A percentile compares a stretch with the other conserved stretches of the same genome.
Conservation (phyloP, 805 yeast genomes). For the Grigorovia humatica region DNA sequence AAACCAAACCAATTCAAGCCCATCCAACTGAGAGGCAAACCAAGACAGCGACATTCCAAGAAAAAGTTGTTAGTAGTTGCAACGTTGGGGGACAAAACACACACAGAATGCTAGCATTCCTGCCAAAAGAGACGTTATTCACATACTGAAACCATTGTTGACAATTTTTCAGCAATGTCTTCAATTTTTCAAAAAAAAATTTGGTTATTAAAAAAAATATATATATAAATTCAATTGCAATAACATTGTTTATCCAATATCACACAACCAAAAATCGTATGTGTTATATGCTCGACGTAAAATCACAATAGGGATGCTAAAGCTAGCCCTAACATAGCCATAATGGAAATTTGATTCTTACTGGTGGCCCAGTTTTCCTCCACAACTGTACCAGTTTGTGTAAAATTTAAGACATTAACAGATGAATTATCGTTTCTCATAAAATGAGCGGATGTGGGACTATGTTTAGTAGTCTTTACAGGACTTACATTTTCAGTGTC, state of each 20-base stretch:
- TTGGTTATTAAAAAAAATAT: not conserved
- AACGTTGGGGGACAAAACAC: not conserved
- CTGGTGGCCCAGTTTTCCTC: not conserved
- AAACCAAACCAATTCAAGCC: too few species aligned
- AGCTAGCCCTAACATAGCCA: not conserved
- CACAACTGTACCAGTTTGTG: not conserved
- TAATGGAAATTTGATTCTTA: not conserved
- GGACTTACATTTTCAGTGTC: not conserved
- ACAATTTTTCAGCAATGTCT: not conserved
- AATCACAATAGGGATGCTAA: not conserved
- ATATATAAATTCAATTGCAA: not conserved
- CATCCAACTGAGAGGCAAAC: not conserved
- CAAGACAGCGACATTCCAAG: not conserved
- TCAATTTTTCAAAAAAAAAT: not conserved
- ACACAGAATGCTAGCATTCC: too few species aligned
- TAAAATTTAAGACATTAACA: not conserved
- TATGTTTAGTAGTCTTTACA: not conserved
- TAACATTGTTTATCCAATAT: not conserved
- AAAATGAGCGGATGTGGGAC: not conserved
- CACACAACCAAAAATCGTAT: not conserved
- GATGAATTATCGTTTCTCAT: not conserved
- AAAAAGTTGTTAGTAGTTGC: not conserved
- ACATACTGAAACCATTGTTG: not conserved
- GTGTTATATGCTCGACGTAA: not conserved
- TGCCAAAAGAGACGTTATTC: too few species aligned